These are phyloP conservation scores for Forsythia viridissima DNA, from an alignment of 257 asterid species.

Conservation along the genomic window DNA sequence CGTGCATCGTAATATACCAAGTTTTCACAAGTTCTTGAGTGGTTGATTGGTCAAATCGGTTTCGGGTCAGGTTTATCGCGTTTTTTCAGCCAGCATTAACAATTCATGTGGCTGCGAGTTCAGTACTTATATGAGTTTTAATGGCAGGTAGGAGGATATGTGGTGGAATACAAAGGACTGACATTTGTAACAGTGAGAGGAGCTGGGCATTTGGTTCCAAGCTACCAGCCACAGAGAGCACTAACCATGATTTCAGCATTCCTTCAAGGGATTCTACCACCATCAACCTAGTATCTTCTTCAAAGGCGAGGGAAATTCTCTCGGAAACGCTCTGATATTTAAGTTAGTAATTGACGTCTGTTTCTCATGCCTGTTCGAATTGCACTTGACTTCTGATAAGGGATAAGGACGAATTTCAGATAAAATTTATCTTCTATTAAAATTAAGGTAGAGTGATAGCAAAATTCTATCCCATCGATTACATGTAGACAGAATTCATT, in stretches of 20 bases:
- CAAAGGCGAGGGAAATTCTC: background rate
- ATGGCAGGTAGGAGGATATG: conserved; percentile 31
- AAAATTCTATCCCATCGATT: no score
- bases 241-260: conserved; percentile 21
- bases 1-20: no score
- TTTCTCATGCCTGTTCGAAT: no score
- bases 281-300: background rate
- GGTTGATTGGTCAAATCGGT: no score
- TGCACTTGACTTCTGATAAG: no score
- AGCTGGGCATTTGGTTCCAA: conserved; percentile 34
- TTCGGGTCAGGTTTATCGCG: background rate
- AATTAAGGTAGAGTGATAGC: no score
- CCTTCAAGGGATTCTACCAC: conserved; percentile 32
- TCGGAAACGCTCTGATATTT: background rate
- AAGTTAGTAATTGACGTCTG: background rate
- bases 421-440: no score
- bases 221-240: conserved; percentile 37
- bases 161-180: conserved; percentile 34
- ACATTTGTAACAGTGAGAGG: conserved; percentile 39
- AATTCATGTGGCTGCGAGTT: background rate
- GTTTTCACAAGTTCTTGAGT: no score
- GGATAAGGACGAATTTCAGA: no score
- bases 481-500: no score
- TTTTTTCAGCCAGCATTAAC: no score
- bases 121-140: background rate